Evolutionary conservation across 768 basidiomycete species (phyloP).

Genomic region (Naganishia kalamii): DNA sequence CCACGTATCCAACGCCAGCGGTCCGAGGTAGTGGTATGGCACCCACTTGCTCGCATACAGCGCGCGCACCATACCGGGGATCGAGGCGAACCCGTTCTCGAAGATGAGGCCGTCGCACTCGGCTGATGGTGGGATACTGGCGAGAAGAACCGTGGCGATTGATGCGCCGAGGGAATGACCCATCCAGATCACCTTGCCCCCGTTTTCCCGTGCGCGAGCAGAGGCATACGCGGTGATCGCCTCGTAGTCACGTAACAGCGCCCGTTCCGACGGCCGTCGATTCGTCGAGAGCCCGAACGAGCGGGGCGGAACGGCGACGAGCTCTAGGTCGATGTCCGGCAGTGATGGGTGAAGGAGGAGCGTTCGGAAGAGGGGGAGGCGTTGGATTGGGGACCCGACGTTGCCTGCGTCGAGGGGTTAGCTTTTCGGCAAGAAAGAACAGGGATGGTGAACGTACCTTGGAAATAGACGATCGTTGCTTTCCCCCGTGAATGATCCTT

Average conservation of each 20-base stretch:
- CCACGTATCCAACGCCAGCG: constrained; percentile 52
- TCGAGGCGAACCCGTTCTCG: constrained; percentile 54
- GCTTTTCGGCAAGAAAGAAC: background rate
- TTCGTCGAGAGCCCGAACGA: constrained; percentile 54
- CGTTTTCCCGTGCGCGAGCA: constrained; percentile 32
- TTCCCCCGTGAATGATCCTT: constrained; percentile 19
- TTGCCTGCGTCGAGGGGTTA: constrained; percentile 46
- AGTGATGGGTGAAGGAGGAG: constrained; percentile 24
- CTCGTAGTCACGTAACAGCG: constrained; percentile 50
- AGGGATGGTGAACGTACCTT: constrained; percentile 39
- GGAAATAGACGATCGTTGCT: constrained; percentile 46
- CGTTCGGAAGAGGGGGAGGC: constrained; percentile 50
- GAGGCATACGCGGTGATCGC: constrained; percentile 45
- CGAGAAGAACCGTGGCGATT: constrained; percentile 49
- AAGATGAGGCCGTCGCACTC: constrained; percentile 48
- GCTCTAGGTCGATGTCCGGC: constrained; percentile 25
- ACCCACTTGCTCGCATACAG: constrained; percentile 53
- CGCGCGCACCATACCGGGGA: constrained; percentile 52
- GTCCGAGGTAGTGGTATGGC: constrained; percentile 53
- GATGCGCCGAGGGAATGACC: constrained; percentile 55
- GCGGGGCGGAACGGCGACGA: constrained; percentile 52
- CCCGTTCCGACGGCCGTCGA: constrained; percentile 47
- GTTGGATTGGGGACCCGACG: constrained; percentile 53
- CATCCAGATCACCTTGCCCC: constrained; percentile 48
- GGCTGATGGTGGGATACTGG: background rate